Evolutionary conservation across 2,329 filamentous ascomycete species (phyloP).

Genomic region (Fusarium aywerte): DNA sequence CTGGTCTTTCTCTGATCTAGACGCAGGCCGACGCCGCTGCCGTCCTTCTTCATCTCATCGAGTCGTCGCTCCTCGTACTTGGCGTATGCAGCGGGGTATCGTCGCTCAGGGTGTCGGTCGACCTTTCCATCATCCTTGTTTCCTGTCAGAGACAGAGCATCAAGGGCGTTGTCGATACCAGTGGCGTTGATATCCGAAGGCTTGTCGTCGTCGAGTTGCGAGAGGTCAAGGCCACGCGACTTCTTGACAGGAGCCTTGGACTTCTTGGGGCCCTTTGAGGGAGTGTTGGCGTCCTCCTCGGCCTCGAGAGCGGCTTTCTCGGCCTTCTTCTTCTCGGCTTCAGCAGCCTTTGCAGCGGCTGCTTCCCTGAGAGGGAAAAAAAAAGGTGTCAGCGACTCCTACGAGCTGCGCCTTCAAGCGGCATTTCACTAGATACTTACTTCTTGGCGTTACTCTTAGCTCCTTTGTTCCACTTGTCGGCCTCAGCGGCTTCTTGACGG

Average conservation of each 20-base stretch:
- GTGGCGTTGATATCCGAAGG: conserved; percentile 77
- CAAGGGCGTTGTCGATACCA: conserved; percentile 93
- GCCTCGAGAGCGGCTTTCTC: conserved; percentile 85
- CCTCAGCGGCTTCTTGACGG: conserved; percentile 74
- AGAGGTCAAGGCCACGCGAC: conserved; percentile 77
- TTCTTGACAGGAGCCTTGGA: conserved; percentile 76
- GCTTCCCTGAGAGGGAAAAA: conserved; percentile 47
- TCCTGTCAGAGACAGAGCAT: conserved; percentile 77
- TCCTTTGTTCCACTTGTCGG: conserved; percentile 84
- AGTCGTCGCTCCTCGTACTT: conserved; percentile 84
- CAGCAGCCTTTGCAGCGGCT: conserved; percentile 74
- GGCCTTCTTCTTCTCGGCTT: conserved; percentile 90
- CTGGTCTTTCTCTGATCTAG: conserved; percentile 85
- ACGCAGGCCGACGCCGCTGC: conserved; percentile 75
- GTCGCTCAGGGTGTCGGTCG: conserved; percentile 87
- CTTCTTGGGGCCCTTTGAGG: conserved; percentile 72
- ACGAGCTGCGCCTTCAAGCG: background rate
- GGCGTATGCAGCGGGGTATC: conserved; percentile 86
- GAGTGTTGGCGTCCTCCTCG: conserved; percentile 79
- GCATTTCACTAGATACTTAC: conserved; percentile 62
- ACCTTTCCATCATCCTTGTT: conserved; percentile 72
- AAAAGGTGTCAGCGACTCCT: conserved; percentile 20
- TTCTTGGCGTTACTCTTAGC: conserved; percentile 88
- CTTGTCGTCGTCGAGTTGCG: conserved; percentile 74
- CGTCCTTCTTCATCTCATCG: conserved; percentile 86